Base-by-base conservation (phyloP, 495 filamentous ascomycete species). In the Penicillium coffeae region DNA sequence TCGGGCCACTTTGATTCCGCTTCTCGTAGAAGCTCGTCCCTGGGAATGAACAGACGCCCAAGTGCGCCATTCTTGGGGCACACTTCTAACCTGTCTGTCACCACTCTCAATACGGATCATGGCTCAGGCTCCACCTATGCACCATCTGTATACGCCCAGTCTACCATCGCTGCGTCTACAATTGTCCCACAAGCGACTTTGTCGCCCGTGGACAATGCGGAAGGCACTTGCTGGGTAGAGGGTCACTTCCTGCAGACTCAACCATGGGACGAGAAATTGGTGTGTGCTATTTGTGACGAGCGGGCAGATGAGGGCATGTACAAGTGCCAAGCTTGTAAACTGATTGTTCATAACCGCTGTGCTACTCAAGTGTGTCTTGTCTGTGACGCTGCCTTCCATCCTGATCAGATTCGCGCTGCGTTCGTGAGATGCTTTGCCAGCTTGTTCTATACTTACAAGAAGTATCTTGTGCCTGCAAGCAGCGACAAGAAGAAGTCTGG, bases 111-210 rank as follows among this genome's bases (percentile, higher is more conserved):
- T 47, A 83, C 83, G 16, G 88, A 91, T 53, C 78, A 81, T 49
- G 78, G 85, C 39, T 80, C 85, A 14, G 82, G 83, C 1, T 92
- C 84, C 12, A 85, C 83, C 3, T 98, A 98, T 70, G 91, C 93
- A 2, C 92, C 93, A 1, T 96, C 92, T 2, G 89, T 91, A 2
- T 98, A 96, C 68, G 93, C 93, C 2, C 89, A 92, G 58, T 96
- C 91, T 13, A 98, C 93, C 8, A 77, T 97, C n/a, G 93, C 93
- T 22, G 93, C 93, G n/a, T 95, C 90, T 12, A 98, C 93, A 0
- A 85, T 98, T 58, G 95, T 98, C 81, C 92, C 93, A 10, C 89
- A 90, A 61, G 81, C 94, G 69, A 73, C 89, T 39, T 74, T 88
- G 52, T 90, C 95, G 60, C 89, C 88, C 2, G 87, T 95, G 7